phyloP scores from a whole-genome alignment of 768 basidiomycete genomes.

The Lanmaoa pseudosensibilis region DNA sequence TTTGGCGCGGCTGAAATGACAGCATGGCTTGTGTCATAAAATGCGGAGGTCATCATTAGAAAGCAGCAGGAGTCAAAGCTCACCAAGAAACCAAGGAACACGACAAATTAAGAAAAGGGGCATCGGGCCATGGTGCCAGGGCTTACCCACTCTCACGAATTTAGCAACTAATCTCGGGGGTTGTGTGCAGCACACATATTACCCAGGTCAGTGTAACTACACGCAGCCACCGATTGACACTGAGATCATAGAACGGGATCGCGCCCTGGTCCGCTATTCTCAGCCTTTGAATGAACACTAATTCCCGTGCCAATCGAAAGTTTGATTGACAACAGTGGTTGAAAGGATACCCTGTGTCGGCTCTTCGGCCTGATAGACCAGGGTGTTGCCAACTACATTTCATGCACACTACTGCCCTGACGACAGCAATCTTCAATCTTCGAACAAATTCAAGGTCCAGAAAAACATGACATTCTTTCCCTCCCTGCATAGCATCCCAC shows the following conservation, averaged over 20 bases:
- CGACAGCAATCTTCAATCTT: not conserved
- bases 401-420: too few relatives aligned
- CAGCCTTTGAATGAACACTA: not conserved
- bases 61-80: not conserved
- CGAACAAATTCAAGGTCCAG: not conserved
- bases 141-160: not conserved
- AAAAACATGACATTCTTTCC: not conserved
- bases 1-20: not conserved
- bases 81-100: not conserved
- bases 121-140: not conserved
- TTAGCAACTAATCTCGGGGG: not conserved
- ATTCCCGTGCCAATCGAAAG: not conserved
- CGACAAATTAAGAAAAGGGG: not conserved
- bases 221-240: not conserved
- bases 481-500: not conserved
- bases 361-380: not conserved
- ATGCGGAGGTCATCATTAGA: not conserved
- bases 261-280: not conserved
- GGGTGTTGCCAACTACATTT: too few relatives aligned
- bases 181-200: not conserved
- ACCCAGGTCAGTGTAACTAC: not conserved
- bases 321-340: not conserved
- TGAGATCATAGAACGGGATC: not conserved
- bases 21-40: not conserved
- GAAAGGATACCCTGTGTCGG: not conserved